phyloP scores from a whole-genome alignment of 2,329 filamentous ascomycete genomes.

The Mycogone perniciosa region DNA sequence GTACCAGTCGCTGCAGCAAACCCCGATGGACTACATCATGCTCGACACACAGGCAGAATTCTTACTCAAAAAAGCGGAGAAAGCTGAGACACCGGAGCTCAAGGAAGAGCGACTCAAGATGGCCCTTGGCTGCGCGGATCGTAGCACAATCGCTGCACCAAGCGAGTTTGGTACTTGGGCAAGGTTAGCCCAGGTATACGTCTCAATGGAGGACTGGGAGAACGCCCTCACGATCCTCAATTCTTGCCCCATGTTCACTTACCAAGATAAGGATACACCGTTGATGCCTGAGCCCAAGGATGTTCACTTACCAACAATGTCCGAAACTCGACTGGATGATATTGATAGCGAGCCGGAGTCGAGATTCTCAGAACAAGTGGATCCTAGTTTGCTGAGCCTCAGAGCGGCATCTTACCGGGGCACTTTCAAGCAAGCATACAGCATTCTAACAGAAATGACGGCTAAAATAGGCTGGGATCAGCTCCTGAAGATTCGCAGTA shows the following conservation, averaged over 20 bases:
- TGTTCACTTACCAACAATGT: slow-evolving; percentile 77
- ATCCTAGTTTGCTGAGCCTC: slow-evolving; percentile 77
- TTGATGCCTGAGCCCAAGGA: slow-evolving; percentile 89
- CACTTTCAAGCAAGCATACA: slow-evolving; percentile 92
- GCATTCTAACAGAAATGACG: slow-evolving; percentile 89
- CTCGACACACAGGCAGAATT: slow-evolving; percentile 93
- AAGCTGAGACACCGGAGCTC: slow-evolving; percentile 45
- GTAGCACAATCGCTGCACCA: slow-evolving; percentile 88
- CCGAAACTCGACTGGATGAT: slow-evolving; percentile 87
- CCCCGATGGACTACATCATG: slow-evolving; percentile 96
- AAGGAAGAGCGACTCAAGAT: slow-evolving; percentile 68
- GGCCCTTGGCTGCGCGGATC: slow-evolving; percentile 87
- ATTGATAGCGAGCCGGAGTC: slow-evolving; percentile 88
- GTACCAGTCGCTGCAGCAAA: slow-evolving; percentile 80
- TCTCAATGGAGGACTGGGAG: slow-evolving; percentile 93
- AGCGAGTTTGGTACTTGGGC: slow-evolving; percentile 98
- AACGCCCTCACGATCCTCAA: slow-evolving; percentile 91
- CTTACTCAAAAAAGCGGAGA: slow-evolving; percentile 72
- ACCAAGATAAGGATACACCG: slow-evolving; percentile 95
- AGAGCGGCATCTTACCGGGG: slow-evolving; percentile 87
- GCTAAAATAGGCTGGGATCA: slow-evolving; percentile 98
- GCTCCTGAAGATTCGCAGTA: slow-evolving; percentile 85
- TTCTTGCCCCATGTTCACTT: slow-evolving; percentile 99
- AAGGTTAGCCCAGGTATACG: slow-evolving; percentile 85
- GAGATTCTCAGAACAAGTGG: slow-evolving; percentile 76